Percentiles rank a stretch among this genome's conserved stretches.
phyloP scores from a whole-genome alignment of 1,284 basidiomycete genomes.

The Thecaphora thlaspeos region DNA sequence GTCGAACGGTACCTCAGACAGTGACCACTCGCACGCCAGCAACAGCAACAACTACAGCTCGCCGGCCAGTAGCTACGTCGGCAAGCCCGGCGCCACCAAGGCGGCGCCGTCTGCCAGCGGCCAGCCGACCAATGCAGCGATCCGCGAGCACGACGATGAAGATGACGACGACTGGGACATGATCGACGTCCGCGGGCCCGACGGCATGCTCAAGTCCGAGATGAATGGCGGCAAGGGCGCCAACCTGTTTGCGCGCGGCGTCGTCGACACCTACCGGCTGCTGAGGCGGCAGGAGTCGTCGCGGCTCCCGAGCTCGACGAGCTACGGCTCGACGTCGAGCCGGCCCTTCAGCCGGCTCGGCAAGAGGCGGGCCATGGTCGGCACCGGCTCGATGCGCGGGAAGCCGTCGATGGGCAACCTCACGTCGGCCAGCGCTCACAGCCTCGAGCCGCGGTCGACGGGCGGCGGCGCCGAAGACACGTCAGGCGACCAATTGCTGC shows the following conservation, averaged over 20 bases:
- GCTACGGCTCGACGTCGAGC: constrained; percentile 24
- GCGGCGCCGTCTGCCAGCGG: constrained; percentile 29
- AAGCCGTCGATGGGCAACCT: constrained; percentile 19
- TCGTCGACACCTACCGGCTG: constrained; percentile 54
- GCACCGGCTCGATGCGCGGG: constrained; percentile 8
- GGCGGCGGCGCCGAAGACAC: not conserved
- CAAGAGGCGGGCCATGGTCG: constrained; percentile 19
- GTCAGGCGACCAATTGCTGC: not conserved
- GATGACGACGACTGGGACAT: constrained; percentile 48
- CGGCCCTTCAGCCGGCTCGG: constrained; percentile 39
- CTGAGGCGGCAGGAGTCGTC: constrained; percentile 61
- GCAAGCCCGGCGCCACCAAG: constrained; percentile 16
- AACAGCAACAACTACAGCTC: constrained; percentile 30
- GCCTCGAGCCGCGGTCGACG: constrained; percentile 19
- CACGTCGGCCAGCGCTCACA: constrained; percentile 16
- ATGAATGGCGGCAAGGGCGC: constrained; percentile 54
- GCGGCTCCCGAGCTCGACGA: constrained; percentile 24
- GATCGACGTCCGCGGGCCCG: constrained; percentile 53
- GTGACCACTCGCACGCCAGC: constrained; percentile 24
- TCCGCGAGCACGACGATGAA: constrained; percentile 29
- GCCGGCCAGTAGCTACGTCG: constrained; percentile 30
- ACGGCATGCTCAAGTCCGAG: constrained; percentile 41
- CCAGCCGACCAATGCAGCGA: constrained; percentile 33
- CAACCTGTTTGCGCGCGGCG: constrained; percentile 55
- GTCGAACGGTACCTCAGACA: constrained; percentile 32